Percentiles rank a stretch among this genome's conserved stretches.
phyloP scores from a whole-genome alignment of 345 rosid species.

The Pistacia atlantica region DNA sequence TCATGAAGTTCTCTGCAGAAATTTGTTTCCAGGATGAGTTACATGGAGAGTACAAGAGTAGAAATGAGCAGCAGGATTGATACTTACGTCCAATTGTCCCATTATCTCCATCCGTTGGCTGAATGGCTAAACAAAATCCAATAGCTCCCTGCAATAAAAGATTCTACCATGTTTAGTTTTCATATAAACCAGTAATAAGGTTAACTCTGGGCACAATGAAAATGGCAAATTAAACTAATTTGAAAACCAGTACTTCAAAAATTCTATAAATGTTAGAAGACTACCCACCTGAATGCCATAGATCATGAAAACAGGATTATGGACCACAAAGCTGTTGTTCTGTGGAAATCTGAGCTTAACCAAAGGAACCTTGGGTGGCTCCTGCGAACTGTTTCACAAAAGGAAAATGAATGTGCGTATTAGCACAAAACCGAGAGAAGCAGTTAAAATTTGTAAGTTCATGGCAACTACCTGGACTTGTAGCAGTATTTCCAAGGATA shows the following conservation, averaged over 20 bases:
- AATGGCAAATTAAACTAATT: background rate
- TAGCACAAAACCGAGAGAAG: background rate
- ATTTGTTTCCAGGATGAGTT: background rate
- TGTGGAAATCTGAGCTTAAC: conserved; percentile 62
- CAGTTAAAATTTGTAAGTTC: conserved; percentile 7
- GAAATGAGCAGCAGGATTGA: conserved; percentile 17
- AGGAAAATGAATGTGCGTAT: conserved; percentile 7
- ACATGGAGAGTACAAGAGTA: background rate
- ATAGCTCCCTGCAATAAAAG: conserved; percentile 42
- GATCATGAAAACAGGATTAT: conserved; percentile 64
- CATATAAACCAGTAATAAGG: background rate
- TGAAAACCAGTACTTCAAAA: background rate
- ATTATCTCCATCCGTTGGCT: conserved; percentile 51
- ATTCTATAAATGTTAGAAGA: background rate
- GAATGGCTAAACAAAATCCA: conserved; percentile 77
- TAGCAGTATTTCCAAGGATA: conserved; percentile 79
- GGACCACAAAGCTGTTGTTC: conserved; percentile 73
- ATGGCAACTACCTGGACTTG: conserved; percentile 59
- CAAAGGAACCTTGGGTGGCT: conserved; percentile 58
- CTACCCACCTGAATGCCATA: conserved; percentile 63
- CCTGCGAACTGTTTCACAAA: conserved; percentile 44
- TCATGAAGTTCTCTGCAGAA: conserved; percentile 86
- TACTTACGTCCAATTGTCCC: conserved; percentile 78
- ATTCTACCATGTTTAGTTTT: conserved; percentile 15
- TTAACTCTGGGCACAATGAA: background rate